A percentile compares a stretch with the other conserved stretches of the same genome.
Evolutionary conservation across 2,329 filamentous ascomycete genomes (phyloP).

Genomic region (Sporothrix phasma): DNA sequence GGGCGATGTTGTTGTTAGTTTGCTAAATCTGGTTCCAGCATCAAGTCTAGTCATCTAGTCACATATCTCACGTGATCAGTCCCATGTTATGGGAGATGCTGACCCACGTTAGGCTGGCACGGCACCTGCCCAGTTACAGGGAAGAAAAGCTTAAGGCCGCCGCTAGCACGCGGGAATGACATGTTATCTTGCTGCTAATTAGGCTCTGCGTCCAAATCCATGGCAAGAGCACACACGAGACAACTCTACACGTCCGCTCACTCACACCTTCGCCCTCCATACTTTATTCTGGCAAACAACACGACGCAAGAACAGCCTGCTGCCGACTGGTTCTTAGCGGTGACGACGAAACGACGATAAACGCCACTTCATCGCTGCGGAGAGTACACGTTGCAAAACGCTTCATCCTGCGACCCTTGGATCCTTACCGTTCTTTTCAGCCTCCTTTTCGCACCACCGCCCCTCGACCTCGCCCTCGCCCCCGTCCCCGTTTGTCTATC

Average conservation of each 20-base stretch:
- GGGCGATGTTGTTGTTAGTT: no score
- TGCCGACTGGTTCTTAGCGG: not conserved
- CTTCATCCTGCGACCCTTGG: not conserved
- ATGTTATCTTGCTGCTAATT: not conserved
- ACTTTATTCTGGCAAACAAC: not conserved
- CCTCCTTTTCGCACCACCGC: not conserved
- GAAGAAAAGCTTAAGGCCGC: not conserved
- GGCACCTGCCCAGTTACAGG: not conserved
- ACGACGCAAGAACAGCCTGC: not conserved
- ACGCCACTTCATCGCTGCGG: not conserved
- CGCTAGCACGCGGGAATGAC: constrained; percentile 3
- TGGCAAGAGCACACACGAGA: not conserved
- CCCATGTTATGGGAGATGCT: not conserved
- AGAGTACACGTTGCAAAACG: not conserved
- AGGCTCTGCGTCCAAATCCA: not conserved
- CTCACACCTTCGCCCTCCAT: not conserved
- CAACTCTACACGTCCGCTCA: not conserved
- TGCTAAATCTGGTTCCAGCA: no score
- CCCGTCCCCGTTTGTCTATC: not conserved
- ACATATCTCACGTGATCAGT: not conserved
- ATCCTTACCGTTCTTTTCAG: not conserved
- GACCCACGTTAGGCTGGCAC: not conserved
- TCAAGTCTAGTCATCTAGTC: no score
- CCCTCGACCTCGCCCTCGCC: not conserved
- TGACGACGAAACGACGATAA: not conserved